Percentiles rank a stretch among this genome's conserved stretches.
Conservation (phyloP, 352 stramenopile genomes). For the Peronospora destructor region DNA sequence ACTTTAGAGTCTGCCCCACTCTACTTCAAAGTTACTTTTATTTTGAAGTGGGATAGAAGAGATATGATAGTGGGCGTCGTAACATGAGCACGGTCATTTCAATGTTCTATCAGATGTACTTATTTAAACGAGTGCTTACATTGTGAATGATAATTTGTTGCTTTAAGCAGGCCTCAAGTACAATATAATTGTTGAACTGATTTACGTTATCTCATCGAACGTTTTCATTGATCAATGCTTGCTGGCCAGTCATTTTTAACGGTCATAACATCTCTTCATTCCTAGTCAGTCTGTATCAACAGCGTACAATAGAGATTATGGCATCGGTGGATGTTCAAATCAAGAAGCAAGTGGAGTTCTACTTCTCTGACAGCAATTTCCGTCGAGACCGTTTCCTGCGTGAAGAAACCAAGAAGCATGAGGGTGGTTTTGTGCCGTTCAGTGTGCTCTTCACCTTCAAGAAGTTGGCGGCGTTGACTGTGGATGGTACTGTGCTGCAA, state of each 20-base stretch:
- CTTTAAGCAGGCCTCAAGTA: no score
- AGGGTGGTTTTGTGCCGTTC: conserved; percentile 81
- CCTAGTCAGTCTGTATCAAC: conserved; percentile 3
- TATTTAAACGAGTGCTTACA: not conserved
- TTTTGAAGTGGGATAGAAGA: no score
- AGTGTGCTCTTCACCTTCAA: conserved; percentile 88
- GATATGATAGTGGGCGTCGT: not conserved
- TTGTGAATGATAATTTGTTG: no score
- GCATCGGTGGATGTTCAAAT: conserved; percentile 61
- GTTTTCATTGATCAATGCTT: conserved; percentile 11
- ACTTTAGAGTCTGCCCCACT: conserved; percentile 17
- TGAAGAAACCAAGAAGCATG: conserved; percentile 76
- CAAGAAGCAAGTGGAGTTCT: conserved; percentile 90
- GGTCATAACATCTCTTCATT: conserved; percentile 9
- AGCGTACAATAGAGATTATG: conserved; percentile 24
- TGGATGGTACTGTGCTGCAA: conserved; percentile 59
- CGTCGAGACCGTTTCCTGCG: conserved; percentile 86
- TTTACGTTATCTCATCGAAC: not conserved
- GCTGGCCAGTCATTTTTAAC: conserved; percentile 30
- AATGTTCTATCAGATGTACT: conserved; percentile 3
- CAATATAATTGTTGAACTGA: not conserved
- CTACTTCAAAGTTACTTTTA: no score
- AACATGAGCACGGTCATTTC: not conserved
- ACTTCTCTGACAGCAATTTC: conserved; percentile 91
- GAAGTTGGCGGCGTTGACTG: conserved; percentile 82